phyloP scores from a whole-genome alignment of 192 early-diverging fungal species.

The Thamnidium elegans region DNA sequence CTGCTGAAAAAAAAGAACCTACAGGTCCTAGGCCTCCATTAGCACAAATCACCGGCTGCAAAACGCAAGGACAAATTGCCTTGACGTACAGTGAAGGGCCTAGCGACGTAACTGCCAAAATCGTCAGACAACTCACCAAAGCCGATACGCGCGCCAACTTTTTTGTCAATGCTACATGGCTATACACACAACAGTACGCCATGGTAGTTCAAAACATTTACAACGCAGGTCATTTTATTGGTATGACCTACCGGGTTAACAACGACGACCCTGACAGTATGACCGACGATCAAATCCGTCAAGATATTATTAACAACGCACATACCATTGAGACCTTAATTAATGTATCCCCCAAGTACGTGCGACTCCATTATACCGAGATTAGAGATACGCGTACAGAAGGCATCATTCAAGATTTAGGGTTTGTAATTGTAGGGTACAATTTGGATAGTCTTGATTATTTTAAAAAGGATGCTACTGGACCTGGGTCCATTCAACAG shows the following conservation, averaged over 20 bases:
- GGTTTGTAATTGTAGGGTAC: constrained; percentile 47
- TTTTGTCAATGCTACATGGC: constrained; percentile 52
- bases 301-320: constrained; percentile 46
- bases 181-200: constrained; percentile 53
- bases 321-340: constrained; percentile 40
- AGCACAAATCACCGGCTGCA: constrained; percentile 28
- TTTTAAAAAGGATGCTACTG: constrained; percentile 25
- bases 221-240: constrained; percentile 50
- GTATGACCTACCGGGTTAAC: constrained; percentile 51
- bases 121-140: constrained; percentile 46
- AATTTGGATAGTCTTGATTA: constrained; percentile 50
- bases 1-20: too few relatives aligned
- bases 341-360: constrained; percentile 47
- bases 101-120: constrained; percentile 48
- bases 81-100: constrained; percentile 48
- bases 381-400: constrained; percentile 40
- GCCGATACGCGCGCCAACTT: constrained; percentile 47
- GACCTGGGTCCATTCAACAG: constrained; percentile 31
- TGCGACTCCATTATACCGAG: constrained; percentile 44
- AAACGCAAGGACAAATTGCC: constrained; percentile 38
- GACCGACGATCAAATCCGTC: constrained; percentile 38
- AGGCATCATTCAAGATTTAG: constrained; percentile 37
- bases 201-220: constrained; percentile 48
- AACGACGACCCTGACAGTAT: constrained; percentile 42
- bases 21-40: too few relatives aligned